phyloP scores from a whole-genome alignment of 2,329 filamentous ascomycete genomes.

The Fusarium sp. region DNA sequence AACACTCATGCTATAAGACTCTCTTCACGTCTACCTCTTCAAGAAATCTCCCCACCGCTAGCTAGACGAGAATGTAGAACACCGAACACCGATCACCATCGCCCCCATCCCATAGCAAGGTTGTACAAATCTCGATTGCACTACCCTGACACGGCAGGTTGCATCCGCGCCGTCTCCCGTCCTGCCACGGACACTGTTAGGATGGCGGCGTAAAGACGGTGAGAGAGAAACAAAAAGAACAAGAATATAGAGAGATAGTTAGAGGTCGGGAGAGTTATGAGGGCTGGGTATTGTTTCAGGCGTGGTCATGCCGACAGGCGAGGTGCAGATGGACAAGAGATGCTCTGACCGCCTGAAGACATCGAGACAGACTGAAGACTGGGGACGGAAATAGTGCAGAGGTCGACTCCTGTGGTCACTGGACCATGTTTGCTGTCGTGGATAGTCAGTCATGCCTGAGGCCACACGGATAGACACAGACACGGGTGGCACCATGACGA shows the following conservation, averaged over 20 bases:
- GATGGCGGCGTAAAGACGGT: constrained; percentile 34
- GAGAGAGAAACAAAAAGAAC: constrained; percentile 1
- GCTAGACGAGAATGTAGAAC: too few relatives aligned
- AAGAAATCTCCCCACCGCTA: constrained; percentile 19
- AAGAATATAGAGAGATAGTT: not conserved
- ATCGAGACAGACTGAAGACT: not conserved
- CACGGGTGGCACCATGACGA: constrained; percentile 11
- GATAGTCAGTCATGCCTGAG: not conserved
- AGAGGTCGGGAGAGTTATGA: not conserved
- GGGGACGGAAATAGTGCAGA: not conserved
- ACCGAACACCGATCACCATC: not conserved
- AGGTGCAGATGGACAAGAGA: constrained; percentile 32
- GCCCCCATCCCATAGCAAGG: not conserved
- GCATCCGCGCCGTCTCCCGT: constrained; percentile 3
- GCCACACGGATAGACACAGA: constrained; percentile 5
- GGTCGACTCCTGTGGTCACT: not conserved
- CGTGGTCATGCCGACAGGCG: constrained; percentile 31
- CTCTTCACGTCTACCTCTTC: not conserved
- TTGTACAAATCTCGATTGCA: constrained; percentile 46
- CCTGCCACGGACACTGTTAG: constrained; percentile 22
- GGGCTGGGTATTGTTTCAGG: constrained; percentile 28
- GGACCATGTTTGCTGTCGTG: constrained; percentile 9
- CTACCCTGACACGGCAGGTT: constrained; percentile 37
- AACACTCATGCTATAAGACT: constrained; percentile 9
- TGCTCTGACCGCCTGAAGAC: constrained; percentile 22